Evolutionary conservation across 2,329 filamentous ascomycete species (phyloP).

Genomic region (Fusarium nurragi): DNA sequence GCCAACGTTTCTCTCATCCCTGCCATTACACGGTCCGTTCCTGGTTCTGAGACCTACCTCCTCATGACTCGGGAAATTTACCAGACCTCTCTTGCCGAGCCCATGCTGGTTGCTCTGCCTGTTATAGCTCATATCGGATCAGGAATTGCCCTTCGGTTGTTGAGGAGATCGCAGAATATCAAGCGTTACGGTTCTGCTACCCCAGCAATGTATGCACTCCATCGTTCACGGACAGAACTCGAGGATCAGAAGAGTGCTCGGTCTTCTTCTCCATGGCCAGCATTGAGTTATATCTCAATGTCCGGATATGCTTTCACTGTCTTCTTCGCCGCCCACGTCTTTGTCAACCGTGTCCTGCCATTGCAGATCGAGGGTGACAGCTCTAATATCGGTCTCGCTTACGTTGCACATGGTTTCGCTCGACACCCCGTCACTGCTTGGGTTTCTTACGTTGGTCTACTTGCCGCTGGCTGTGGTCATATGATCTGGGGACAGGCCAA

Average conservation of each 20-base stretch:
- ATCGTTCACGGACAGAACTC: constrained; percentile 46
- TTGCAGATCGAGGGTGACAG: constrained; percentile 82
- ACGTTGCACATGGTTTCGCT: constrained; percentile 86
- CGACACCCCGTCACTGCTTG: constrained; percentile 73
- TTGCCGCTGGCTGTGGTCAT: constrained; percentile 76
- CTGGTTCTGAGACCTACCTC: constrained; percentile 83
- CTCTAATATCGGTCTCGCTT: constrained; percentile 85
- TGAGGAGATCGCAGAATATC: constrained; percentile 76
- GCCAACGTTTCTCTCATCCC: constrained; percentile 85
- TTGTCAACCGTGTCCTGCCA: constrained; percentile 80
- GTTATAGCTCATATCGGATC: constrained; percentile 79
- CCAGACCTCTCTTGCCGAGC: constrained; percentile 83
- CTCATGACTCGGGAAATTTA: constrained; percentile 93
- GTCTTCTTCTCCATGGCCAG: constrained; percentile 67
- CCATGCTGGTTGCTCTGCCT: constrained; percentile 79
- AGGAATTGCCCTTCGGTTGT: constrained; percentile 78
- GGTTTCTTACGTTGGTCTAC: constrained; percentile 73
- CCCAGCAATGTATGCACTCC: constrained; percentile 57
- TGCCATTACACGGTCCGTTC: constrained; percentile 75
- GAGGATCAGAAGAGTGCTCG: constrained; percentile 33
- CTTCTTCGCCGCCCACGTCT: constrained; percentile 75
- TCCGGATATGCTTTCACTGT: constrained; percentile 77
- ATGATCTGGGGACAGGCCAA: constrained; percentile 86
- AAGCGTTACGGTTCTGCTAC: constrained; percentile 78
- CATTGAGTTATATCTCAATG: constrained; percentile 72